phyloP scores from a whole-genome alignment of 2,329 filamentous ascomycete species.

The Fusarium caatingaense region DNA sequence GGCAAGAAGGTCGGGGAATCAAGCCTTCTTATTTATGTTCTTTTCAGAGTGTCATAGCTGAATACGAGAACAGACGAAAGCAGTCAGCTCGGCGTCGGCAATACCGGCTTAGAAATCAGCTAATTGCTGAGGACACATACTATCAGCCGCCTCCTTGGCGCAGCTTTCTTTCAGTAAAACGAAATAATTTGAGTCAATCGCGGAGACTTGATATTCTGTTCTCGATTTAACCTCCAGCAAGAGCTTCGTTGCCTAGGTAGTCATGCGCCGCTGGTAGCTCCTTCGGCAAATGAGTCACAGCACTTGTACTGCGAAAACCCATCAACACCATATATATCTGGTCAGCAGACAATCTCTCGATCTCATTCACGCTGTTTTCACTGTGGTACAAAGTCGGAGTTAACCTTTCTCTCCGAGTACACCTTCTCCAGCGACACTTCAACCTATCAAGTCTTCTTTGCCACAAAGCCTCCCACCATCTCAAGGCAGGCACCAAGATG shows the following conservation, averaged over 20 bases:
- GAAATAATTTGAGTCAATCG: not conserved
- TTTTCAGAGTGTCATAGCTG: not conserved
- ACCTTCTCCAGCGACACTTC: not conserved
- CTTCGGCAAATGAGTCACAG: slow-evolving; percentile 28
- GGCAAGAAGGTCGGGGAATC: not conserved
- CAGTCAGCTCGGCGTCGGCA: not conserved
- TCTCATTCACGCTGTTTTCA: slow-evolving; percentile 4
- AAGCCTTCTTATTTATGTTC: not conserved
- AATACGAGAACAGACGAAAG: not conserved
- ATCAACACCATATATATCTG: slow-evolving; percentile 8
- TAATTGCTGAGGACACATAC: not conserved
- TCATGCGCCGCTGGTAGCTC: slow-evolving; percentile 1
- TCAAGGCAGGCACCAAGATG: slow-evolving; percentile 27
- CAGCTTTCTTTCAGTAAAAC: not conserved
- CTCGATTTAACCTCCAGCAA: not conserved
- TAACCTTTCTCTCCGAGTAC: not conserved
- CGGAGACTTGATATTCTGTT: not conserved
- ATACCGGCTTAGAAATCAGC: slow-evolving; percentile 6
- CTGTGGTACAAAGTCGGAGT: not conserved
- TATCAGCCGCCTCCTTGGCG: not conserved
- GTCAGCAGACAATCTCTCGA: not conserved
- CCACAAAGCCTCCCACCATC: slow-evolving; percentile 10
- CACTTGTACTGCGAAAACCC: not conserved
- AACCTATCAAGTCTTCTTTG: slow-evolving; percentile 14
- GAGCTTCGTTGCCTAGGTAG: slow-evolving; percentile 9